Evolutionary conservation across 1,284 basidiomycete species (phyloP).

Genomic region (Malassezia brasiliensis): DNA sequence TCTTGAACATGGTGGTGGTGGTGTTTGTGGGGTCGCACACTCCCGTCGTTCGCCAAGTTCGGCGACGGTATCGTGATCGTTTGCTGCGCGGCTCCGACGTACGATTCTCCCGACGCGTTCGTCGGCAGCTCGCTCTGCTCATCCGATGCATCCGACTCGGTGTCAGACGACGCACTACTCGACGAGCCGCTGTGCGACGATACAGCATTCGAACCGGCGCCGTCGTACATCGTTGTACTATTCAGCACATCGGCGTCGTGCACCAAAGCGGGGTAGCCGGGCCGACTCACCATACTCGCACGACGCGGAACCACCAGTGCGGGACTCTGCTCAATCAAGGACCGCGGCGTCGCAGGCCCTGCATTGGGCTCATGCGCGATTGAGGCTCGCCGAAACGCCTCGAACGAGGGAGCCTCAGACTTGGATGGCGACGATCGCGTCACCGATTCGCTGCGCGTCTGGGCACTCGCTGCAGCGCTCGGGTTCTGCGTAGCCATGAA

Average conservation of each 20-base stretch:
- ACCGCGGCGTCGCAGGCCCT: not conserved
- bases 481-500: conserved; percentile 14
- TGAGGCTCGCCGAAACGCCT: no score
- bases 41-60: conserved; percentile 2
- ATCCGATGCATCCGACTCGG: not conserved
- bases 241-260: not conserved
- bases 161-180: not conserved
- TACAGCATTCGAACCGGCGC: not conserved
- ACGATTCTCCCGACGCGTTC: not conserved
- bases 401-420: no score
- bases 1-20: conserved; percentile 17
- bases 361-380: not conserved
- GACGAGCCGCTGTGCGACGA: not conserved
- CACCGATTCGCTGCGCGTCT: not conserved
- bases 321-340: not conserved
- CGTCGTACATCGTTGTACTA: conserved; percentile 11
- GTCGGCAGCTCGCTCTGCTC: not conserved
- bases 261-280: no score
- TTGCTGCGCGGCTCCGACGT: not conserved
- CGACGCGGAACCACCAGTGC: not conserved
- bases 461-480: not conserved
- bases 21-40: conserved; percentile 41
- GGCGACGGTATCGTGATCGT: conserved; percentile 14
- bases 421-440: no score
- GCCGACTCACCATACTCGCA: not conserved